Conservation (phyloP, 805 yeast species). For the Suhomyces sp. region DNA sequence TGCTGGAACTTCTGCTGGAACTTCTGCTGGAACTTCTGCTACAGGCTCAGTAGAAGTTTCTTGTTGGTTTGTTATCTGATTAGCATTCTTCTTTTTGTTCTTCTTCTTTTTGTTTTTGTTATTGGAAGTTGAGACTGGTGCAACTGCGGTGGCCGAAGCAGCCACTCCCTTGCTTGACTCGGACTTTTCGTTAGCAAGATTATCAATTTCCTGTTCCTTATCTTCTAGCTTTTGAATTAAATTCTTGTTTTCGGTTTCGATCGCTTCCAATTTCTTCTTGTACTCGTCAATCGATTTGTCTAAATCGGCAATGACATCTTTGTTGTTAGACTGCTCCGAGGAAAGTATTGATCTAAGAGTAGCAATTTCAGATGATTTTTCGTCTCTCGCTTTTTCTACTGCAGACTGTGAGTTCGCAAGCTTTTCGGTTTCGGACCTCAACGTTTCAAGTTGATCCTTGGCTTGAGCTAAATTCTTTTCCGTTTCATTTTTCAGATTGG, state of each 20-base stretch:
- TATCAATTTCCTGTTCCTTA: not conserved
- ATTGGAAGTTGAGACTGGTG: not conserved
- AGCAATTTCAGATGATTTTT: not conserved
- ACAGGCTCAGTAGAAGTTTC: not conserved
- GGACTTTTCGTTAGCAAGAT: not conserved
- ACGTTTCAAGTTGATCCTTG: not conserved
- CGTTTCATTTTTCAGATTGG: not conserved
- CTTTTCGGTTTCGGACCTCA: not conserved
- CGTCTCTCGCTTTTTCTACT: not conserved
- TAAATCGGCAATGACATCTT: not conserved
- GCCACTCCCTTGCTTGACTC: not conserved
- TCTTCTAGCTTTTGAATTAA: slow-evolving; percentile 1
- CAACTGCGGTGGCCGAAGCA: not conserved
- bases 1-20: not conserved
- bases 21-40: not conserved
- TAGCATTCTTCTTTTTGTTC: slow-evolving; percentile 16
- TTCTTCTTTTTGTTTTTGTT: slow-evolving; percentile 22
- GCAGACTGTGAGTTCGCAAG: not conserved
- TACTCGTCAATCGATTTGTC: not conserved
- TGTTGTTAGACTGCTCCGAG: not conserved
- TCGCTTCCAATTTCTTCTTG: not conserved
- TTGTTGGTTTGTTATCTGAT: not conserved
- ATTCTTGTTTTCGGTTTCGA: not conserved
- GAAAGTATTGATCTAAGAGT: not conserved
- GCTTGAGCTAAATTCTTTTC: not conserved